Evolutionary conservation across 108 stramenopile genomes (phyloP).

Genomic region (Poteriospumella lacustris): DNA sequence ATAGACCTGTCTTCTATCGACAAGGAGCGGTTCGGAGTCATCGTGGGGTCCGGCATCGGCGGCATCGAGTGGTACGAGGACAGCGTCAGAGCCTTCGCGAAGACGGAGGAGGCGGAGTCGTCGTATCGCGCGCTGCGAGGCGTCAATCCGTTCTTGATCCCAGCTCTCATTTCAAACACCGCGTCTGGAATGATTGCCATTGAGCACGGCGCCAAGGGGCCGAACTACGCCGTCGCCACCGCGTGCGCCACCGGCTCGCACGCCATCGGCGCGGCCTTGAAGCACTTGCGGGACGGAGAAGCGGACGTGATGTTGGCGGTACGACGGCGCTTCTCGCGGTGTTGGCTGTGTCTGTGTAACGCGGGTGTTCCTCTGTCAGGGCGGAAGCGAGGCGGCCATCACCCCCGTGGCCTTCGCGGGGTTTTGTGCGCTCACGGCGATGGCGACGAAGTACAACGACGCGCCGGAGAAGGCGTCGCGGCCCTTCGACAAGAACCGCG

Average conservation of each 20-base stretch:
- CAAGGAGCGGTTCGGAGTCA: slow-evolving; percentile 29
- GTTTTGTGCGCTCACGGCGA: slow-evolving; percentile 78
- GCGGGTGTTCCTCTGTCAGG: no score
- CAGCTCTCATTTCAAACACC: slow-evolving; percentile 52
- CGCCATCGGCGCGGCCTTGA: slow-evolving; percentile 81
- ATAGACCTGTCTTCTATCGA: slow-evolving; percentile 47
- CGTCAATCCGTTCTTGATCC: slow-evolving; percentile 50
- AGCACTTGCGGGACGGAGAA: slow-evolving; percentile 69
- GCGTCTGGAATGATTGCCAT: slow-evolving; percentile 50
- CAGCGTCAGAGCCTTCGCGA: slow-evolving; percentile 38
- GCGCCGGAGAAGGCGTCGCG: slow-evolving; percentile 61
- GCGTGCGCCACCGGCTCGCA: slow-evolving; percentile 65
- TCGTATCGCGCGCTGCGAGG: slow-evolving; percentile 16
- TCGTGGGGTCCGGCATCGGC: slow-evolving; percentile 46
- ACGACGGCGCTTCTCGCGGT: no score
- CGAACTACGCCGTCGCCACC: slow-evolving; percentile 8
- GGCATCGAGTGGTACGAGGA: slow-evolving; percentile 50
- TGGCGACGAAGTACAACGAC: slow-evolving; percentile 70
- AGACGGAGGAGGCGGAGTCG: slow-evolving; percentile 20
- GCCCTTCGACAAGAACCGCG: slow-evolving; percentile 89
- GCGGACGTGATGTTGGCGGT: slow-evolving; percentile 84
- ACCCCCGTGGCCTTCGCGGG: slow-evolving; percentile 80
- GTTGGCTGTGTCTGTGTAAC: no score
- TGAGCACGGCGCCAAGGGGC: slow-evolving; percentile 35
- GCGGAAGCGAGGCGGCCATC: slow-evolving; percentile 85